Percentiles rank a stretch among this genome's conserved stretches.
Evolutionary conservation across 139 green algal species (phyloP).

Genomic region (Coelastrella sp.): DNA sequence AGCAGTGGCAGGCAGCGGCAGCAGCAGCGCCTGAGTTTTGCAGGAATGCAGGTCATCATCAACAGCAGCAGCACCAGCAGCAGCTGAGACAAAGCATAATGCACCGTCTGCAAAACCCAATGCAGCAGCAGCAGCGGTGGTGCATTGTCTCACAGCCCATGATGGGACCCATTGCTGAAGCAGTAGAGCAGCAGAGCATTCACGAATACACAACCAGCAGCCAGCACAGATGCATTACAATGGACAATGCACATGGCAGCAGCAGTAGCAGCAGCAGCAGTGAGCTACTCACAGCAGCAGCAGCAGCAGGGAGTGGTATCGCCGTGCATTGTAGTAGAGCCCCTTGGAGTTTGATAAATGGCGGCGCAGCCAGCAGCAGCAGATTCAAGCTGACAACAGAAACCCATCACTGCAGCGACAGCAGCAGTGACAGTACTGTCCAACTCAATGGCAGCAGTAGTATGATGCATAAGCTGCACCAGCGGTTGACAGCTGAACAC

Average conservation of each 20-base stretch:
- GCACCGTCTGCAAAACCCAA: too few relatives aligned
- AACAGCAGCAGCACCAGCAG: too few relatives aligned
- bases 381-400: neutral
- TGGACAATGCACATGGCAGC: too few relatives aligned
- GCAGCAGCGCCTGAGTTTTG: neutral
- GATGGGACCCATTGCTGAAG: too few relatives aligned
- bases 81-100: too few relatives aligned
- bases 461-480: neutral
- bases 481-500: neutral
- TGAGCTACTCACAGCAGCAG: neutral
- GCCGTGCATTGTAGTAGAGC: neutral
- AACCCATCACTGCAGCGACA: neutral
- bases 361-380: neutral
- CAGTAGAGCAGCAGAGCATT: too few relatives aligned
- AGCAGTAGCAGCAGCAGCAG: constrained; percentile 25
- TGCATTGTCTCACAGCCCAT: too few relatives aligned
- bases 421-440: too few relatives aligned
- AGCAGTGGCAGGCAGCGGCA: neutral
- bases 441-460: neutral
- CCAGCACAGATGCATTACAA: neutral
- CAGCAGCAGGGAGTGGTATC: neutral
- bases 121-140: too few relatives aligned
- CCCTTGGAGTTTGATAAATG: neutral
- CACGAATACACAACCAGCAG: too few relatives aligned
- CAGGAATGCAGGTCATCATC: too few relatives aligned